Evolutionary conservation across 805 yeast species (phyloP).

Genomic region (Suhomyces faveliae): DNA sequence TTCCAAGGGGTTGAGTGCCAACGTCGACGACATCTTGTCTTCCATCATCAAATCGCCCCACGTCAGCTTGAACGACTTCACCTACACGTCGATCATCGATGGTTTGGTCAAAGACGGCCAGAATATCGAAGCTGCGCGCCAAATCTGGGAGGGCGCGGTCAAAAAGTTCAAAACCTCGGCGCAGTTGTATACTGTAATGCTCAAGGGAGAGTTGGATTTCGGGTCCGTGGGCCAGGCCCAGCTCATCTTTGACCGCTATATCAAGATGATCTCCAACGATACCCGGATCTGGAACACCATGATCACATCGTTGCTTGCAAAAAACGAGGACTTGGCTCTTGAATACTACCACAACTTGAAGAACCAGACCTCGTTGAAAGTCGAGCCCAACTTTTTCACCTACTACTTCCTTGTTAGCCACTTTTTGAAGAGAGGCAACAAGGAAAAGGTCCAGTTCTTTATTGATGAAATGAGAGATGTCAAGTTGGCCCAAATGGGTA

Average conservation of each 20-base stretch:
- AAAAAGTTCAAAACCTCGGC: slow-evolving; percentile 29
- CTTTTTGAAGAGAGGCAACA: slow-evolving; percentile 32
- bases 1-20: slow-evolving; percentile 43
- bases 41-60: slow-evolving; percentile 34
- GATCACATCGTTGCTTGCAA: slow-evolving; percentile 29
- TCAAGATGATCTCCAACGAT: slow-evolving; percentile 33
- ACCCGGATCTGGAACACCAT: slow-evolving; percentile 43
- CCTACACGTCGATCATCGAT: slow-evolving; percentile 52
- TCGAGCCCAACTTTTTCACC: slow-evolving; percentile 49
- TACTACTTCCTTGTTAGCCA: slow-evolving; percentile 46
- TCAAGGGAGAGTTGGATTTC: slow-evolving; percentile 44
- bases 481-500: slow-evolving; percentile 35
- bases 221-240: slow-evolving; percentile 38
- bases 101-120: slow-evolving; percentile 50
- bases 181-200: slow-evolving; percentile 45
- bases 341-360: slow-evolving; percentile 39
- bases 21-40: slow-evolving; percentile 38
- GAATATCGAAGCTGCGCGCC: slow-evolving; percentile 51
- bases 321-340: slow-evolving; percentile 39
- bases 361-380: slow-evolving; percentile 15
- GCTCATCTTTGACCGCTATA: slow-evolving; percentile 32
- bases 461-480: slow-evolving; percentile 37
- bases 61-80: slow-evolving; percentile 41
- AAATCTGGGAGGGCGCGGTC: slow-evolving; percentile 44
- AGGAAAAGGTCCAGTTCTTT: slow-evolving; percentile 30